phyloP scores from a whole-genome alignment of 805 yeast genomes.

The Yarrowia sp. region DNA sequence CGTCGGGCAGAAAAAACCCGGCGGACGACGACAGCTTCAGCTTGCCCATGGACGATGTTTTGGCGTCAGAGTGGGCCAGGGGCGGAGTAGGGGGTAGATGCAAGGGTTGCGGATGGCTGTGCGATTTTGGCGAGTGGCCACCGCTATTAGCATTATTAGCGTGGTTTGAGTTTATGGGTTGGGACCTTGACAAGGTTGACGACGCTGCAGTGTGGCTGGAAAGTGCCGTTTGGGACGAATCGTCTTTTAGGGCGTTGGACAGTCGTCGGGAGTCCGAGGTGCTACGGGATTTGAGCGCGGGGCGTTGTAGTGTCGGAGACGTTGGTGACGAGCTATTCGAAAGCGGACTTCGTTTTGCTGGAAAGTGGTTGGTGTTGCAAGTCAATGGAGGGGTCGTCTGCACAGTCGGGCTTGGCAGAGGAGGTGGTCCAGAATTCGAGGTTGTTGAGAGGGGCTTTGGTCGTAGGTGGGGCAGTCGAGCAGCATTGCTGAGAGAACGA shows the following conservation, averaged over 20 bases:
- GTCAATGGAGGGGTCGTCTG: slow-evolving; percentile 8
- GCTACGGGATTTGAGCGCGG: background rate
- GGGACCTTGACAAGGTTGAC: slow-evolving; percentile 12
- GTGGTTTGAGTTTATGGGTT: slow-evolving; percentile 21
- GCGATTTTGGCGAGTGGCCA: slow-evolving; percentile 2
- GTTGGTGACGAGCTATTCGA: slow-evolving; percentile 6
- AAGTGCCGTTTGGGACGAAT: slow-evolving; percentile 15
- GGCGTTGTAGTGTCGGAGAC: background rate
- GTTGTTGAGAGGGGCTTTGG: background rate
- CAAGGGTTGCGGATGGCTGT: background rate
- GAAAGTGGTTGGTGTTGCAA: slow-evolving; percentile 13
- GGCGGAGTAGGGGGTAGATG: slow-evolving; percentile 17
- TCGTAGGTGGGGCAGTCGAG: background rate
- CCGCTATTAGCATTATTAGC: background rate
- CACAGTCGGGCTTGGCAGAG: background rate
- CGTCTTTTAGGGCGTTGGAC: slow-evolving; percentile 3
- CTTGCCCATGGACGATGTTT: slow-evolving; percentile 24
- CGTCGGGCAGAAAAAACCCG: slow-evolving; percentile 19
- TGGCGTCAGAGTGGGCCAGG: slow-evolving; percentile 6
- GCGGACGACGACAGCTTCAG: slow-evolving; percentile 21
- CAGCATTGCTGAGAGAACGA: background rate
- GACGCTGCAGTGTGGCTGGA: slow-evolving; percentile 20
- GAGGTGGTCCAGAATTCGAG: background rate
- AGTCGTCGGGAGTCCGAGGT: slow-evolving; percentile 13
- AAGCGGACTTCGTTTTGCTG: background rate